phyloP scores from a whole-genome alignment of 148 eudicot genomes.

The Euryodendron excelsum region DNA sequence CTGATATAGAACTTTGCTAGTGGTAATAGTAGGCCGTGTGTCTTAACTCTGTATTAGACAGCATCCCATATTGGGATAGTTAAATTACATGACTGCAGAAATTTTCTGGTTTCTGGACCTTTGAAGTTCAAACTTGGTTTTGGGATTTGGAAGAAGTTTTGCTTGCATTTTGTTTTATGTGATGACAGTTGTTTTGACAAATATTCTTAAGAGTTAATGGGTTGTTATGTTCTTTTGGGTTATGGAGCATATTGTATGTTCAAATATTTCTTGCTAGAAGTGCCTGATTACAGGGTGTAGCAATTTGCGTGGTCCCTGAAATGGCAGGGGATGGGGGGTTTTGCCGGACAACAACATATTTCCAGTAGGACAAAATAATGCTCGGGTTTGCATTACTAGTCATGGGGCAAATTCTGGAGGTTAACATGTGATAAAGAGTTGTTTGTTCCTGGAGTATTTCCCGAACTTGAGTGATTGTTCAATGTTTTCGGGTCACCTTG shows the following conservation, averaged over 20 bases:
- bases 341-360: too few relatives aligned
- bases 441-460: too few relatives aligned
- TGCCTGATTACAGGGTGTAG: not conserved
- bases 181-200: not conserved
- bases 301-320: too few relatives aligned
- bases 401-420: too few relatives aligned
- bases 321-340: too few relatives aligned
- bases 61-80: not conserved
- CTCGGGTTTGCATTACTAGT: too few relatives aligned
- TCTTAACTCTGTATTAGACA: not conserved
- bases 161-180: not conserved
- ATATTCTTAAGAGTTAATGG: not conserved
- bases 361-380: too few relatives aligned
- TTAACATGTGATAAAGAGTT: too few relatives aligned
- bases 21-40: not conserved
- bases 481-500: too few relatives aligned
- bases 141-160: slow-evolving; percentile 1
- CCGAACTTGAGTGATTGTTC: too few relatives aligned
- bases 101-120: not conserved
- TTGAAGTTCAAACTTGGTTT: not conserved
- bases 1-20: not conserved
- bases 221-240: not conserved
- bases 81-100: not conserved
- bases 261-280: not conserved
- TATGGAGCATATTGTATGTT: not conserved